Percentiles rank a stretch among this genome's conserved stretches.
Evolutionary conservation across 768 basidiomycete genomes (phyloP).

Genomic region (Russula griseocarnosa): DNA sequence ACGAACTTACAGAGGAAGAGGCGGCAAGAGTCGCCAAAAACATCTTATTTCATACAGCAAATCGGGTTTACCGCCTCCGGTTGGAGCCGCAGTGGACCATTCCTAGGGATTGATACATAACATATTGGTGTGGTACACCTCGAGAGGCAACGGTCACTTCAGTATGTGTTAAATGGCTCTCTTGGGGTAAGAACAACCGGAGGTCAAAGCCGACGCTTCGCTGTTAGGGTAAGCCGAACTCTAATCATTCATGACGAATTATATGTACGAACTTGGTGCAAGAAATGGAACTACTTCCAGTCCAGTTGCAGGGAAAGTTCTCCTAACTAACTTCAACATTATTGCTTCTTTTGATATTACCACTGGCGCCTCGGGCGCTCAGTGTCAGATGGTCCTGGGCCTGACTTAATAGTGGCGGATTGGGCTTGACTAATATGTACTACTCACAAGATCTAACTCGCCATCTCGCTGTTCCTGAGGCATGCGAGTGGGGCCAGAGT

Average conservation of each 20-base stretch:
- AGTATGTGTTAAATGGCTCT: background rate
- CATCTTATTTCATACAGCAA: conserved; percentile 64
- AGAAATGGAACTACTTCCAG: background rate
- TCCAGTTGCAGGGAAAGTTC: background rate
- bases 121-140: background rate
- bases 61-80: conserved; percentile 55
- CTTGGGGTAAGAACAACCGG: conserved; percentile 32
- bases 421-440: background rate
- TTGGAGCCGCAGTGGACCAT: conserved; percentile 35
- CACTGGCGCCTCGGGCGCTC: background rate
- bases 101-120: background rate
- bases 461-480: background rate
- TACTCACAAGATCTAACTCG: background rate
- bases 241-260: too few species aligned
- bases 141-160: background rate
- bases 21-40: conserved; percentile 52
- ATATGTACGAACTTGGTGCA: background rate
- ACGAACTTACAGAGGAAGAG: conserved; percentile 52
- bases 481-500: background rate
- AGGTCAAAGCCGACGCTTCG: background rate
- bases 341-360: background rate
- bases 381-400: background rate
- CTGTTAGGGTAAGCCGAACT: too few species aligned
- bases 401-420: background rate
- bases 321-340: background rate